Percentiles rank a stretch among this genome's conserved stretches.
phyloP scores from a whole-genome alignment of 371 early-diverging fungal genomes.

The Dinochytrium kinnereticum region DNA sequence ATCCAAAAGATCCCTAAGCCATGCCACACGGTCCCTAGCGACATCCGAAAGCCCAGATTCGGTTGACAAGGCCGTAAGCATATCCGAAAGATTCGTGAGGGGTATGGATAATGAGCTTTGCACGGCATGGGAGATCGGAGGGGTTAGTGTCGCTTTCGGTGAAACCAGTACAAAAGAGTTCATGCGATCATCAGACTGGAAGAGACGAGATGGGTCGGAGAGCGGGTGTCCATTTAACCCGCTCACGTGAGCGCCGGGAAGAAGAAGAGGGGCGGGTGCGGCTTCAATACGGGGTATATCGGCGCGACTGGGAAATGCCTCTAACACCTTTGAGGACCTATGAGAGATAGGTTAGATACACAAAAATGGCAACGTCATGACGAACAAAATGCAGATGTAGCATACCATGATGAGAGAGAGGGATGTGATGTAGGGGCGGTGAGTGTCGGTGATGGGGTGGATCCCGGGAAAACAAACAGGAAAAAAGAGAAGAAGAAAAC shows the following conservation, averaged over 20 bases:
- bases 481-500: conserved; percentile 63
- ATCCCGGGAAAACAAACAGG: conserved; percentile 61
- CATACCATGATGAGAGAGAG: too few species aligned
- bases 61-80: not conserved
- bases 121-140: not conserved
- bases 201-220: not conserved
- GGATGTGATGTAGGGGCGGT: not conserved
- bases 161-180: not conserved
- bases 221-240: not conserved
- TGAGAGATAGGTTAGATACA: too few species aligned
- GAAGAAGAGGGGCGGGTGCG: conserved; percentile 3
- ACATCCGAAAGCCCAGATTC: not conserved
- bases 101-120: not conserved
- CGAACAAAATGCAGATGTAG: too few species aligned
- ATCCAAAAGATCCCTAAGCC: not conserved
- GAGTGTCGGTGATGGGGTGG: conserved; percentile 6
- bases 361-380: too few species aligned
- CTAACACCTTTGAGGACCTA: too few species aligned
- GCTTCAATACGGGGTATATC: not conserved
- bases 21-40: not conserved
- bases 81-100: not conserved
- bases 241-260: not conserved
- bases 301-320: too few species aligned
- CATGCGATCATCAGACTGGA: not conserved
- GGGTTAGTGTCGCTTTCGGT: not conserved